These are phyloP conservation scores for Colletotrichum camelliae DNA, from an alignment of 2,329 filamentous ascomycete genomes.

Conservation along the genomic window DNA sequence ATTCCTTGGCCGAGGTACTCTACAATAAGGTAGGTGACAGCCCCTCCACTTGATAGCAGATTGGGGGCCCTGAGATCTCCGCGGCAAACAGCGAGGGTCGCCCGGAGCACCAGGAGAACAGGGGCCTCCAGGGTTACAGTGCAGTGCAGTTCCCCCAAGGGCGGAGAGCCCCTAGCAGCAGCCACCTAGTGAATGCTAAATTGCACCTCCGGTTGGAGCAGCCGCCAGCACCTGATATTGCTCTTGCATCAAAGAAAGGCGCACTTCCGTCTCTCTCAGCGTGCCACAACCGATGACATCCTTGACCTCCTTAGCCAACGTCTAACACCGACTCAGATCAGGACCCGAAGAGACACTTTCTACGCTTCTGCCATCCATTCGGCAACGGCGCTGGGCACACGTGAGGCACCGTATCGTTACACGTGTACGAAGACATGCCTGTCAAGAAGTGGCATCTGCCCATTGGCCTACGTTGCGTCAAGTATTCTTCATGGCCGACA, in stretches of 20 bases:
- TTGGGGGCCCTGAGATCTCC: not conserved
- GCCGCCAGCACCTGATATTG: not conserved
- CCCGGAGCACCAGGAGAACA: not conserved
- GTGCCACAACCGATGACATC: not conserved
- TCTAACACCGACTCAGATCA: not conserved
- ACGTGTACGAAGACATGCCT: not conserved
- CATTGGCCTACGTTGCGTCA: not conserved
- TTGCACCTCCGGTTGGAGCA: not conserved
- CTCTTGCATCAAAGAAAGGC: not conserved
- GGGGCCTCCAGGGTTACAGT: not conserved
- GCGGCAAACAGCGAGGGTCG: not conserved
- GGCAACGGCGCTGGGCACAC: conserved; percentile 3
- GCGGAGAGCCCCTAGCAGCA: not conserved
- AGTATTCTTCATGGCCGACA: not conserved
- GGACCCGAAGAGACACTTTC: not conserved
- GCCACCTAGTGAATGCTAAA: not conserved
- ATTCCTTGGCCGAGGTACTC: not conserved
- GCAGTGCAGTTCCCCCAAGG: not conserved
- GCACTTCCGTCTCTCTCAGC: not conserved
- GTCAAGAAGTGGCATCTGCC: not conserved
- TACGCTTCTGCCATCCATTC: conserved; percentile 4
- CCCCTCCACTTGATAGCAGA: not conserved
- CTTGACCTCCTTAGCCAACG: not conserved
- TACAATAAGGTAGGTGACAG: not conserved
- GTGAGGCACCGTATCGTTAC: conserved; percentile 4